Percentiles rank a stretch among this genome's conserved stretches.
Conservation (phyloP, 345 rosid species). For the Adansonia digitata region DNA sequence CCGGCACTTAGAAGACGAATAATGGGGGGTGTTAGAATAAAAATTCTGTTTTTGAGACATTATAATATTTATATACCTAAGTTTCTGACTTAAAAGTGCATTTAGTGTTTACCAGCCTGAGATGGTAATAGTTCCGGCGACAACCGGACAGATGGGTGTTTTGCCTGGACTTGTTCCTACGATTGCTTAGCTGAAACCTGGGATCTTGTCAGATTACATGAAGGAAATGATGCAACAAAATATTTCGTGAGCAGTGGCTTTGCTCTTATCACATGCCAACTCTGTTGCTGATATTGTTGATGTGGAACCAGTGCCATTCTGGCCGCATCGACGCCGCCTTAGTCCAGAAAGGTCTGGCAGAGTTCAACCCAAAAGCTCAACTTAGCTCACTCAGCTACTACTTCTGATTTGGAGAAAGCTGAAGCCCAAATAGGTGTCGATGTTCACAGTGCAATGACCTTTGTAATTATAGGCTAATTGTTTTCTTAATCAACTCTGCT, state of each 20-base stretch:
- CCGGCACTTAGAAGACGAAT: background rate
- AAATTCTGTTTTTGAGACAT: background rate
- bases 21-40: background rate
- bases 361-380: conserved; percentile 70
- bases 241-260: conserved; percentile 87
- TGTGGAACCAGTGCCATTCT: conserved; percentile 67
- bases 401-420: conserved; percentile 74
- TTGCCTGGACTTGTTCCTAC: conserved; percentile 81
- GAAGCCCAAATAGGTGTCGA: conserved; percentile 85
- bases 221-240: conserved; percentile 60
- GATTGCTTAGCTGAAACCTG: conserved; percentile 80
- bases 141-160: conserved; percentile 88
- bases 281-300: conserved; percentile 71
- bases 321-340: conserved; percentile 69
- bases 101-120: conserved; percentile 52
- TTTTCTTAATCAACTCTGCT: background rate
- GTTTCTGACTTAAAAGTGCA: background rate
- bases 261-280: too few relatives aligned
- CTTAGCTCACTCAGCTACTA: conserved; percentile 63
- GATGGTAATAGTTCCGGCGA: conserved; percentile 87
- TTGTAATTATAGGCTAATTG: conserved; percentile 46
- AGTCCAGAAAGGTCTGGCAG: too few relatives aligned
- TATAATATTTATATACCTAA: background rate
- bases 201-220: conserved; percentile 76
- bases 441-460: conserved; percentile 67